These are phyloP conservation scores for Didymella sp. DNA, from an alignment of 2,329 filamentous ascomycete species.

Conservation along the genomic window DNA sequence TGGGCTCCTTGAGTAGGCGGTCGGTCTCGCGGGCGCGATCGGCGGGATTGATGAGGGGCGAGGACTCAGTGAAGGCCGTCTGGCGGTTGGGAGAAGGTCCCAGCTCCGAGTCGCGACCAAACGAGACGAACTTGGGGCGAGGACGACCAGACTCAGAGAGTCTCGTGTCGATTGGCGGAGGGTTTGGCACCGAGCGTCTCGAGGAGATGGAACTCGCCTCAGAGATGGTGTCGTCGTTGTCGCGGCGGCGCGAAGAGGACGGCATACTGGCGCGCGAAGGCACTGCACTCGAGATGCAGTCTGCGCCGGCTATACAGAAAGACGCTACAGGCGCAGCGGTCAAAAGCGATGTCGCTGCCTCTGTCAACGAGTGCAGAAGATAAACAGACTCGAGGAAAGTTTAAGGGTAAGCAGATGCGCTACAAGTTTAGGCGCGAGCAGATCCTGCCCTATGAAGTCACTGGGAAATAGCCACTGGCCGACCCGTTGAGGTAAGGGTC, in stretches of 20 bases:
- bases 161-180: conserved; percentile 28
- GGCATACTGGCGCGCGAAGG: conserved; percentile 26
- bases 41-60: conserved; percentile 42
- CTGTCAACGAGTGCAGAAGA: conserved; percentile 2
- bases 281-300: conserved; percentile 20
- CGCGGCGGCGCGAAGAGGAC: conserved; percentile 20
- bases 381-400: conserved; percentile 2
- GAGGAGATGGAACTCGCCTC: conserved; percentile 24
- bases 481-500: conserved; percentile 14
- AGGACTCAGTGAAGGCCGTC: conserved; percentile 42
- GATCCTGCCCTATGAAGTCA: conserved; percentile 19
- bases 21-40: conserved; percentile 43
- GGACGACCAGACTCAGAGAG: conserved; percentile 23
- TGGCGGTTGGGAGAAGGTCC: conserved; percentile 31
- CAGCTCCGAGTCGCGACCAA: conserved; percentile 38
- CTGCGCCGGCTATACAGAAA: conserved; percentile 27
- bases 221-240: conserved; percentile 22
- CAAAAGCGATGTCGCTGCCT: conserved; percentile 3
- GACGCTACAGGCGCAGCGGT: conserved; percentile 3
- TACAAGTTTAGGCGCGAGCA: conserved; percentile 8
- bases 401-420: conserved; percentile 11
- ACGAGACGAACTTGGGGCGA: conserved; percentile 48
- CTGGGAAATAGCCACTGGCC: conserved; percentile 11
- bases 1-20: conserved; percentile 42
- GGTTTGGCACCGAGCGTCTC: conserved; percentile 15